Evolutionary conservation across 805 yeast species (phyloP).

Genomic region (Candida saitoana): DNA sequence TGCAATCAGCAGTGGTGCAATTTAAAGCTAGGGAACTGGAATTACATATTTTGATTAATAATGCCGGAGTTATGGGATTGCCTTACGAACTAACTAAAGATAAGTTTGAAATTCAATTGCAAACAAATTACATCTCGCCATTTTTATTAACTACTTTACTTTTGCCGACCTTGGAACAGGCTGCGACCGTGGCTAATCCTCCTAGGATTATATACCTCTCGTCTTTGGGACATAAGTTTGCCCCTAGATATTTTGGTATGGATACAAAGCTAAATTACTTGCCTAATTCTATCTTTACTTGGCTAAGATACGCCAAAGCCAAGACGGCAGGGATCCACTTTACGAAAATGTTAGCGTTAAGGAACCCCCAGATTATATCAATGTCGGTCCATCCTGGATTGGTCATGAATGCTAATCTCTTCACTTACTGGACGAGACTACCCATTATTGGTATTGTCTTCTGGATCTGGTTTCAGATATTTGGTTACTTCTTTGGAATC

Average conservation of each 20-base stretch:
- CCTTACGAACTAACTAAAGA: conserved; percentile 63
- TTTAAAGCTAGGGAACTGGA: conserved; percentile 45
- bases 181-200: conserved; percentile 24
- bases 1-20: conserved; percentile 40
- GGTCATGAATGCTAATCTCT: conserved; percentile 76
- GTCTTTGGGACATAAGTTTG: conserved; percentile 61
- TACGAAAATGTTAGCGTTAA: conserved; percentile 57
- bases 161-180: conserved; percentile 47
- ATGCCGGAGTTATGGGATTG: conserved; percentile 80
- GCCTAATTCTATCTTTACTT: conserved; percentile 69
- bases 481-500: conserved; percentile 68
- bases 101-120: conserved; percentile 74
- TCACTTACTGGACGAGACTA: conserved; percentile 70
- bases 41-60: conserved; percentile 63
- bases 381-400: conserved; percentile 79
- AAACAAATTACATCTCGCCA: conserved; percentile 74
- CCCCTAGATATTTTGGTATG: conserved; percentile 45
- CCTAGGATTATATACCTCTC: conserved; percentile 62
- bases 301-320: conserved; percentile 74
- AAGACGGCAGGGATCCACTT: conserved; percentile 77
- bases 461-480: conserved; percentile 66
- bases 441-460: conserved; percentile 75
- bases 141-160: conserved; percentile 63
- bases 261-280: conserved; percentile 46
- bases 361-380: conserved; percentile 62